Base-by-base conservation (phyloP, 2,329 filamentous ascomycete species). In the Xylariaceae sp. region DNA sequence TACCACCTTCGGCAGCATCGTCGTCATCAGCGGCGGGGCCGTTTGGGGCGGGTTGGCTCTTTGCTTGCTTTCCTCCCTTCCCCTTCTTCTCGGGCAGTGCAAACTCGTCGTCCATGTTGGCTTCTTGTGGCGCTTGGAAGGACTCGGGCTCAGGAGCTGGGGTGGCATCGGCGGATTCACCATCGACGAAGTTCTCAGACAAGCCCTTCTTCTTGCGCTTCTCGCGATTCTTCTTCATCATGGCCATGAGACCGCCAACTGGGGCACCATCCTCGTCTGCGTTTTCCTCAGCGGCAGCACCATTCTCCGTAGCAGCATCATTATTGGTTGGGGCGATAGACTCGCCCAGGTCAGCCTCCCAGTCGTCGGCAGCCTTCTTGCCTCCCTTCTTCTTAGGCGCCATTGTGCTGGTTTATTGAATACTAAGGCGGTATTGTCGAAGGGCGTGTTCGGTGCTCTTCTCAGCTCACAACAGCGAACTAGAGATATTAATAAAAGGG, bases 311-410 rank as follows among this genome's bases (percentile, higher is more conserved):
- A 22, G 37, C 42, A n/a, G 49, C 49, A 20, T 49, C 49, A 27
- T 39, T 48, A 40, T 76, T 74, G 44, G 77, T 72, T 6, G 86
- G 82, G 54, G 80, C 79, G 61, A 83, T 77, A 50, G 76, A 74
- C 72, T 96, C 92, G 61, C 90, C 91, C 44, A 96, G 76, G 54
- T 95, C 90, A 45, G 87, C 83, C 69, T 97, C 93, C 92, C 92
- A 96, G 76, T 96, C 89, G 63, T 95, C 88, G 64, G 87, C 81
- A 64, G 76, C 81, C 77, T 92, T 94, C 71, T 84, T 86, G 66
- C 85, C 86, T 59, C 73, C 75, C 80, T 95, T 96, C 79, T 93
- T 94, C 76, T 96, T 96, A 52, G 91, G 91, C 63, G 91, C 74
- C 92, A 96, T 97, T 50, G 68, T 75, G 68, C 50, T 50, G 57